These are phyloP conservation scores for Venturia effusa DNA, from an alignment of 2,329 filamentous ascomycete genomes.

Conservation along the genomic window DNA sequence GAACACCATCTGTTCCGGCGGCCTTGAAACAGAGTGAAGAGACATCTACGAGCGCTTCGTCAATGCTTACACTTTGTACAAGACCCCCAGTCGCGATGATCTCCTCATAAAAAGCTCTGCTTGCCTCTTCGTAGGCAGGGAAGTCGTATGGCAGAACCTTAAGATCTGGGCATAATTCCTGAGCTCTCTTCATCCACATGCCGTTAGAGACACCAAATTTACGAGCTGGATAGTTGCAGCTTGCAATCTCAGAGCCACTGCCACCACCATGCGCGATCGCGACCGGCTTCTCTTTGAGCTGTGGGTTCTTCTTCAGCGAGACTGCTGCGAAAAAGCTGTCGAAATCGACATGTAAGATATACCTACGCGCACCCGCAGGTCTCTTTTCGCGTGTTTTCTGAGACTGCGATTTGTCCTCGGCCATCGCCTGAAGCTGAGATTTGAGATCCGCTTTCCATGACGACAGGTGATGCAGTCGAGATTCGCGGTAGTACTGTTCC, in stretches of 20 bases:
- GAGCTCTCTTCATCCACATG: conserved; percentile 97
- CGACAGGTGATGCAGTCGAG: conserved; percentile 85
- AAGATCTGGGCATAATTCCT: conserved; percentile 71
- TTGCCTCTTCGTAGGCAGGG: conserved; percentile 85
- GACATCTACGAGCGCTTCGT: conserved; percentile 84
- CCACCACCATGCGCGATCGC: conserved; percentile 74
- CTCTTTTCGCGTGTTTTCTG: conserved; percentile 42
- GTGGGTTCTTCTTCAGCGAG: conserved; percentile 66
- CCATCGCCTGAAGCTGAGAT: conserved; percentile 70
- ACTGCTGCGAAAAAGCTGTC: conserved; percentile 98
- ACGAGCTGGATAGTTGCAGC: conserved; percentile 89
- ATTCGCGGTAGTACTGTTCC: conserved; percentile 90
- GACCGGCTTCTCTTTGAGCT: conserved; percentile 66
- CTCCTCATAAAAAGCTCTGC: conserved; percentile 73
- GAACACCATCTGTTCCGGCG: conserved; percentile 55
- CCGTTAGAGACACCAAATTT: conserved; percentile 86
- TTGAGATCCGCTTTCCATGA: conserved; percentile 96
- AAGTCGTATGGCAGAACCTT: conserved; percentile 95
- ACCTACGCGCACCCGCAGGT: conserved; percentile 56
- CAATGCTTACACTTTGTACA: conserved; percentile 93
- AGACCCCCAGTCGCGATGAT: conserved; percentile 70
- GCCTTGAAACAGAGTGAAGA: conserved; percentile 57
- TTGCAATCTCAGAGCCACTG: conserved; percentile 86
- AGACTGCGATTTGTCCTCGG: conserved; percentile 53
- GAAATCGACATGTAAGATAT: conserved; percentile 93